Percentiles rank a stretch among this genome's conserved stretches.
Evolutionary conservation across 2,329 filamentous ascomycete species (phyloP).

Genomic region (Zasmidium angulare): DNA sequence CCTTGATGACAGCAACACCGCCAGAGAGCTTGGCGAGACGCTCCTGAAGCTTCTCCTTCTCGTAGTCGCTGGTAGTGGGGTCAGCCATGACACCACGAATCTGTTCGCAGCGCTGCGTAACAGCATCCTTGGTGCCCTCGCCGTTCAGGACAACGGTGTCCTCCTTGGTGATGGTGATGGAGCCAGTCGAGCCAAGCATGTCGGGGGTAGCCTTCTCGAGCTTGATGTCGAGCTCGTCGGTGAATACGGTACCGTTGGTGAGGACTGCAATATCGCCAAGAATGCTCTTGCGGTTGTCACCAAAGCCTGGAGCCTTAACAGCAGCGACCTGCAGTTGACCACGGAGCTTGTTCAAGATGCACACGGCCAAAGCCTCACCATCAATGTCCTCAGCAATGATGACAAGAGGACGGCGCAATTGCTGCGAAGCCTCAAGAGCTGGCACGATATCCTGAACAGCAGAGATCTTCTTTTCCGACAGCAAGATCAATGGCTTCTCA

Average conservation of each 20-base stretch:
- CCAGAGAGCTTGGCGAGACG: constrained; percentile 98
- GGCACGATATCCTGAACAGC: constrained; percentile 98
- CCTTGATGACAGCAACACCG: constrained; percentile 99
- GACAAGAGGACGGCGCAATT: constrained; percentile 89
- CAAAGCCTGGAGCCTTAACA: constrained; percentile 98
- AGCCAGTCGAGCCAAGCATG: constrained; percentile 94
- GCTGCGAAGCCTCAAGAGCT: constrained; percentile 93
- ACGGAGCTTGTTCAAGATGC: constrained; percentile 99
- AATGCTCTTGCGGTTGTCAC: constrained; percentile 99
- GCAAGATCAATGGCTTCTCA: constrained; percentile 96
- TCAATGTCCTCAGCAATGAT: constrained; percentile 99
- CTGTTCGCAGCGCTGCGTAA: constrained; percentile 96
- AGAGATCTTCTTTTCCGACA: constrained; percentile 99
- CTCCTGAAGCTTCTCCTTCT: constrained; percentile 99
- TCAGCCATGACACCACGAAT: constrained; percentile 96
- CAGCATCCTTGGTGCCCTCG: constrained; percentile 89
- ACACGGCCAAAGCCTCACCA: constrained; percentile 95
- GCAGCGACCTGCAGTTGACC: constrained; percentile 98
- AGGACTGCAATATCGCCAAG: constrained; percentile 94
- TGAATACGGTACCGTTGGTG: constrained; percentile 97
- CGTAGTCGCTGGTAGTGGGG: constrained; percentile 93
- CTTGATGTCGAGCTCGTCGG: constrained; percentile 97
- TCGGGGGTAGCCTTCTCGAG: constrained; percentile 96
- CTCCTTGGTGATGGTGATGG: constrained; percentile 99
- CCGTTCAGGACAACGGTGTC: constrained; percentile 99